Evolutionary conservation across 805 yeast genomes (phyloP).

Genomic region (Metschnikowia lachancei): DNA sequence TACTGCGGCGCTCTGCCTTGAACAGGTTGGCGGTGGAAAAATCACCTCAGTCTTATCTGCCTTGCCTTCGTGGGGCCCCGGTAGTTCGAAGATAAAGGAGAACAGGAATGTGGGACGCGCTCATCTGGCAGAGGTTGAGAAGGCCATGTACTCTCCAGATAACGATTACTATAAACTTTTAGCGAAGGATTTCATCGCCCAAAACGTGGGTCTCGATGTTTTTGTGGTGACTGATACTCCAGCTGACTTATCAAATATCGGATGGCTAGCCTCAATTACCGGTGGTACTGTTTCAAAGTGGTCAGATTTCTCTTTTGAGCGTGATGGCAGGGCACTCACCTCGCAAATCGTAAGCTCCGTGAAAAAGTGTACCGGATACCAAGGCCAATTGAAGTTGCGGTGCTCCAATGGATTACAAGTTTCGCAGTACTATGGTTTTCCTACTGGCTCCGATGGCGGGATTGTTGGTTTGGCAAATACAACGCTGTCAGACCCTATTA

Average conservation of each 20-base stretch:
- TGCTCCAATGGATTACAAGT: constrained; percentile 87
- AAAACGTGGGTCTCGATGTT: constrained; percentile 73
- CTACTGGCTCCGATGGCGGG: constrained; percentile 24
- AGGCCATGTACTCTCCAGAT: constrained; percentile 55
- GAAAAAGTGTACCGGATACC: constrained; percentile 60
- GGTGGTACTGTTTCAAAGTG: constrained; percentile 71
- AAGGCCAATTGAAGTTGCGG: constrained; percentile 79
- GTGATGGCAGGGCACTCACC: constrained; percentile 67
- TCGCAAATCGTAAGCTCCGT: constrained; percentile 58
- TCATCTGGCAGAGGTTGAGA: constrained; percentile 43
- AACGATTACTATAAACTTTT: constrained; percentile 60
- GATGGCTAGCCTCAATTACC: constrained; percentile 59
- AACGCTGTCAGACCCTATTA: constrained; percentile 54
- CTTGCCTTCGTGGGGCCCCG: constrained; percentile 81
- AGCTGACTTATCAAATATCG: constrained; percentile 74
- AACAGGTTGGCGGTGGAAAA: constrained; percentile 77
- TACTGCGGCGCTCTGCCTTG: constrained; percentile 62
- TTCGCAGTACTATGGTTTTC: constrained; percentile 63
- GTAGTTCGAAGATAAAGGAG: constrained; percentile 52
- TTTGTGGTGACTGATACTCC: constrained; percentile 63
- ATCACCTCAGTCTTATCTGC: constrained; percentile 64
- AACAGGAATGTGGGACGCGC: constrained; percentile 39
- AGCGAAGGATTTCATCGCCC: constrained; percentile 52
- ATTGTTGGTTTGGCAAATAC: constrained; percentile 19
- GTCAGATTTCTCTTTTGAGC: constrained; percentile 60